phyloP scores from a whole-genome alignment of 108 stramenopile species.

The Nitzschia sp. region DNA sequence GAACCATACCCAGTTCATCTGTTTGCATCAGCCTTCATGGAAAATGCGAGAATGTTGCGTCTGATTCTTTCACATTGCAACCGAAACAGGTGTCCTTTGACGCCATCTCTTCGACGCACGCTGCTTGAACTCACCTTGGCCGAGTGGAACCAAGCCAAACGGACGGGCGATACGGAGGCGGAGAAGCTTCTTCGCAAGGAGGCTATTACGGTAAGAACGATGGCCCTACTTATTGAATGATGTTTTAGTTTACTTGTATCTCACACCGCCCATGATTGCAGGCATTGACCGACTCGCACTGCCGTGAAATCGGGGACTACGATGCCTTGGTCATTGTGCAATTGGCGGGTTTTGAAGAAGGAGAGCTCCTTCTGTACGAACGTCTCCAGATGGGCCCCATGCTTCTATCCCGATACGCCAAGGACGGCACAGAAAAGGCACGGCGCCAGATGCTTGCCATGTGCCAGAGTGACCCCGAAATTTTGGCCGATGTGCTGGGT shows the following conservation, averaged over 20 bases:
- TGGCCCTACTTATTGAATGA: not conserved
- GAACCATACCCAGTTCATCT: constrained; percentile 79
- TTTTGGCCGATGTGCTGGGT: constrained; percentile 79
- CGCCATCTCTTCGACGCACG: constrained; percentile 72
- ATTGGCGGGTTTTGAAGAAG: constrained; percentile 74
- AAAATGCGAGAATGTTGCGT: constrained; percentile 81
- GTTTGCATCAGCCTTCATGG: constrained; percentile 81
- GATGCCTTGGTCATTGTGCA: constrained; percentile 87
- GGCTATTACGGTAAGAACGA: constrained; percentile 63
- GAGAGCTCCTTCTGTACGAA: constrained; percentile 80
- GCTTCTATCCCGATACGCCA: constrained; percentile 78
- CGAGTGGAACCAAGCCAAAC: constrained; percentile 83
- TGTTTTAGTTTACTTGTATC: not conserved
- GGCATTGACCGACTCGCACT: constrained; percentile 54
- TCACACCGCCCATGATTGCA: not conserved
- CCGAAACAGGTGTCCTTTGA: constrained; percentile 70
- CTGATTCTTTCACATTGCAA: constrained; percentile 83
- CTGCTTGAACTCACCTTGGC: constrained; percentile 81
- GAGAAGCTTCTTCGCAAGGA: constrained; percentile 75
- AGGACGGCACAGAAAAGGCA: constrained; percentile 71
- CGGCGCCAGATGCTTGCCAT: constrained; percentile 83
- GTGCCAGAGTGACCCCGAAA: constrained; percentile 82
- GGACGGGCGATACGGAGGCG: constrained; percentile 68
- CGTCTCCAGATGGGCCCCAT: constrained; percentile 80
- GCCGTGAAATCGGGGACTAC: constrained; percentile 77